These are phyloP conservation scores for Oxytropis ochrocephala DNA, from an alignment of 306 rosid species.

Conservation along the genomic window DNA sequence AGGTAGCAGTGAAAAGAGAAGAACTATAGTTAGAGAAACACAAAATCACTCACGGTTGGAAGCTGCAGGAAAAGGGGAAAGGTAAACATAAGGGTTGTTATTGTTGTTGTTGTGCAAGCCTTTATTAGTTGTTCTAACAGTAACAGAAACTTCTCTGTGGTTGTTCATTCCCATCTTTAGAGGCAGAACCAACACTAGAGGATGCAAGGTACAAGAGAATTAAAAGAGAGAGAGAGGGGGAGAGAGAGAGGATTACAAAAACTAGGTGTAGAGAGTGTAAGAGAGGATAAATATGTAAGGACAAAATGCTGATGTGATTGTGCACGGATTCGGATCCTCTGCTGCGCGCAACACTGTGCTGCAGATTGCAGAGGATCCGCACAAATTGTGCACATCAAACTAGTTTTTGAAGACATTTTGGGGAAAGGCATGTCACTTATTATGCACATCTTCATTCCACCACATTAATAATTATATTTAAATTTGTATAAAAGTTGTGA, in stretches of 20 bases:
- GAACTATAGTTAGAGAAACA: not conserved
- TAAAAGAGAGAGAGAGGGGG: not conserved
- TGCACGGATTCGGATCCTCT: not conserved
- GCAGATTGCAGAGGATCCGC: too few relatives aligned
- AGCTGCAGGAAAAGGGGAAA: slow-evolving; percentile 25
- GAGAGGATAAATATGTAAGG: not conserved
- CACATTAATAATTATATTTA: not conserved
- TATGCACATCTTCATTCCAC: not conserved
- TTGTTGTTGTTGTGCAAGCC: not conserved
- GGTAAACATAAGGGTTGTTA: slow-evolving; percentile 43
- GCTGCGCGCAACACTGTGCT: too few relatives aligned
- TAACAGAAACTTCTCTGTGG: slow-evolving; percentile 16
- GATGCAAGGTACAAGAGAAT: not conserved
- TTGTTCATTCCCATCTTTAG: slow-evolving; percentile 23
- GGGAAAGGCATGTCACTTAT: not conserved
- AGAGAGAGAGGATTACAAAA: not conserved
- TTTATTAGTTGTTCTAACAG: not conserved
- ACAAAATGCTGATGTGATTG: slow-evolving; percentile 2
- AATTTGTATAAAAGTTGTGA: not conserved
- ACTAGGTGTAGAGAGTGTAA: not conserved
- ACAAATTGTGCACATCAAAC: not conserved
- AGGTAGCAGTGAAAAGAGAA: not conserved
- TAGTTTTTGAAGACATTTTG: not conserved
- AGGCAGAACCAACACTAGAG: not conserved
- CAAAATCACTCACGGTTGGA: slow-evolving; percentile 36